Conservation (phyloP, 2,329 filamentous ascomycete genomes). For the Pseudogymnoascus destructans region DNA sequence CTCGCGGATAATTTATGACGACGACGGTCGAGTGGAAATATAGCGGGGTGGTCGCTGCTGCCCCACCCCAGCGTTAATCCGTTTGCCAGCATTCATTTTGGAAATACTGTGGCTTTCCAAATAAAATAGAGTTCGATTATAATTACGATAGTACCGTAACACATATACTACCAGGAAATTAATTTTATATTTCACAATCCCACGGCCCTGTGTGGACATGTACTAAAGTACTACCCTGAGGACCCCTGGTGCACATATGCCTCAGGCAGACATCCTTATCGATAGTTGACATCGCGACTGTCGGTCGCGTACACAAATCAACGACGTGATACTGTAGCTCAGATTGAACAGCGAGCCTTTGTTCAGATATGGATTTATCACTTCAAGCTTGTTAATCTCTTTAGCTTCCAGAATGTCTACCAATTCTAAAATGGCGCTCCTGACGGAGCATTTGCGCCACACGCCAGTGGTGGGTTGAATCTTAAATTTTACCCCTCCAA, state of each 20-base stretch:
- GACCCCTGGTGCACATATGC: not conserved
- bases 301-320: conserved; percentile 5
- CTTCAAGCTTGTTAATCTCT: not conserved
- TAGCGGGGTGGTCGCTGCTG: not conserved
- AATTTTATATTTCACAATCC: not conserved
- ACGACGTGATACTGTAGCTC: not conserved
- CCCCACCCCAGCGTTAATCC: not conserved
- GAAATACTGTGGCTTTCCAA: not conserved
- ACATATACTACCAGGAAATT: not conserved
- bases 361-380: conserved; percentile 4
- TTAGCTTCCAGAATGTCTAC: conserved; percentile 19
- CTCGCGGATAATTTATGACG: not conserved
- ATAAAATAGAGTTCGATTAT: not conserved
- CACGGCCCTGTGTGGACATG: not conserved
- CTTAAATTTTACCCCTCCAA: conserved; percentile 7
- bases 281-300: not conserved
- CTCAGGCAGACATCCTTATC: not conserved
- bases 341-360: not conserved
- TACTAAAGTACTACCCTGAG: not conserved
- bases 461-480: conserved; percentile 63
- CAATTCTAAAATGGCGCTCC: conserved; percentile 42
- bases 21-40: not conserved
- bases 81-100: not conserved
- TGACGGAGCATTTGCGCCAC: conserved; percentile 93
- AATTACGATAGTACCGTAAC: not conserved